Evolutionary conservation across 495 filamentous ascomycete species (phyloP).

Genomic region (Jackrogersella minutella): DNA sequence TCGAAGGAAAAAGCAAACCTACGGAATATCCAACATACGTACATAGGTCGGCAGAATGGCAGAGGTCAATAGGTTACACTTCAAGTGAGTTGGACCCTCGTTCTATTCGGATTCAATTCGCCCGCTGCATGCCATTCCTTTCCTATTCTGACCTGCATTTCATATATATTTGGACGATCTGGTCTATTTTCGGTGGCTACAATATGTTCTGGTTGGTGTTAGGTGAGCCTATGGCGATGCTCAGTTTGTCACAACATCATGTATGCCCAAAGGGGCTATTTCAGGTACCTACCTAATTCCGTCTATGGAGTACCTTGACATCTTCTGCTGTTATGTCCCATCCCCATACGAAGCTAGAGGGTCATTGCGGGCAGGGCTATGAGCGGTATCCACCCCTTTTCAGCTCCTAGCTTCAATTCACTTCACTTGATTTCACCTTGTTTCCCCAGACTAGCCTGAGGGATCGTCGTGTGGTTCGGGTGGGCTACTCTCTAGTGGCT

Average conservation of each 20-base stretch:
- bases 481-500: not conserved
- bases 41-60: conserved; percentile 30
- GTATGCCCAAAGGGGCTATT: not conserved
- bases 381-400: not conserved
- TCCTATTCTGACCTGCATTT: conserved; percentile 3
- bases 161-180: conserved; percentile 8
- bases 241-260: not conserved
- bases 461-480: not conserved
- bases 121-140: conserved; percentile 9
- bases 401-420: not conserved
- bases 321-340: not conserved
- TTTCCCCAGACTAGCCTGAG: not conserved
- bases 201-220: conserved; percentile 14
- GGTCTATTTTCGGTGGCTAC: conserved; percentile 9
- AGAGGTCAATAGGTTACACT: conserved; percentile 53
- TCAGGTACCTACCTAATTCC: not conserved
- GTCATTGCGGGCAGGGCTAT: not conserved
- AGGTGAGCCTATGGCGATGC: not conserved
- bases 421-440: not conserved
- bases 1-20: not conserved
- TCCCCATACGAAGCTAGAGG: not conserved
- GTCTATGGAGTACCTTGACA: not conserved
- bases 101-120: conserved; percentile 14
- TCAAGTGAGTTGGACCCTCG: conserved; percentile 49
- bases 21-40: too few species aligned